These are phyloP conservation scores for Leishmania martiniquensis DNA, from an alignment of 208 protist species.

Conservation along the genomic window DNA sequence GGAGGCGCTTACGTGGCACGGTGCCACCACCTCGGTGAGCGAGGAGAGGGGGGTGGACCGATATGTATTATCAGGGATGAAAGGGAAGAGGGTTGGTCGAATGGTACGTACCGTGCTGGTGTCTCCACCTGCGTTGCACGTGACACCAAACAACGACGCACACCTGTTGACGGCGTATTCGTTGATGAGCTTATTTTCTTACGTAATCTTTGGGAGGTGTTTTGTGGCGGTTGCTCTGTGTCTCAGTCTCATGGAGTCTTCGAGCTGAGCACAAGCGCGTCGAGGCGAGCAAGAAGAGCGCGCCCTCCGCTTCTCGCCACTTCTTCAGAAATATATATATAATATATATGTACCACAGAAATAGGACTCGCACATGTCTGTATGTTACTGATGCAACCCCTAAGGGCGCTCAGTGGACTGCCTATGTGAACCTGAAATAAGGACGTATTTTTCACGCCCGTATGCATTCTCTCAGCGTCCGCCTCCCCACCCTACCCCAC, in stretches of 20 bases:
- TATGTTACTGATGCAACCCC: background rate
- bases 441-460: too few relatives aligned
- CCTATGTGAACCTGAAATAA: too few relatives aligned
- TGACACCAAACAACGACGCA: too few relatives aligned
- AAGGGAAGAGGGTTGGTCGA: background rate
- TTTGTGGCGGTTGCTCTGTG: background rate
- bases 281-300: background rate
- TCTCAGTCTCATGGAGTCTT: background rate
- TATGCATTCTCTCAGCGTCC: too few relatives aligned
- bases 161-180: background rate
- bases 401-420: background rate
- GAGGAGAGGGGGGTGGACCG: background rate
- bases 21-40: background rate
- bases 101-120: background rate
- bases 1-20: background rate
- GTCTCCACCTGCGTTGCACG: background rate
- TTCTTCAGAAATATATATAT: too few relatives aligned
- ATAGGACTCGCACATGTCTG: background rate
- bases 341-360: too few relatives aligned
- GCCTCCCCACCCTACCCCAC: too few relatives aligned
- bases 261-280: background rate
- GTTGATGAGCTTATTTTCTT: background rate
- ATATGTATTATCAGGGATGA: background rate
- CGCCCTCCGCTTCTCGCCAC: background rate
- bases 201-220: too few relatives aligned